Base-by-base conservation (phyloP, 192 early-diverging fungal species). In the Mortierella hygrophila region DNA sequence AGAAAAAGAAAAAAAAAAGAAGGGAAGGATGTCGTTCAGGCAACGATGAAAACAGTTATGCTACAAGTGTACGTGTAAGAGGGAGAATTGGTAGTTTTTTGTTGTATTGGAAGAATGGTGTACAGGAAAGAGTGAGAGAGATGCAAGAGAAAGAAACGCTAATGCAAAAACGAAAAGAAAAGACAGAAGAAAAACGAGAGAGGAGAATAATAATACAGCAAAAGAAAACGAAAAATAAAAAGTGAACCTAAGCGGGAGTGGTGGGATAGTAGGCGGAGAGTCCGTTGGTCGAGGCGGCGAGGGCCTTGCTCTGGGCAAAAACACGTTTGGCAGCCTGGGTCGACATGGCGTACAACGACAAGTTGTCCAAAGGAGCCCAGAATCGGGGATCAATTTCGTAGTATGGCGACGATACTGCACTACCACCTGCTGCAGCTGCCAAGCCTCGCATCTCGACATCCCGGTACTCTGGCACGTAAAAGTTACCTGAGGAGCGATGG, bases 281-380 rank as follows among this genome's bases (percentile, higher is more conserved):
- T 18, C 26, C 65, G 32, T 81, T 80, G n/a, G 78, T 60, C 21
- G 79, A 86, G 3, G 84, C 29, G 10, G 79, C 76, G 7, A 86
- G 76, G 38, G 84, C 78, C 54, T 86, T 86, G 65, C 84, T 74
- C 37, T 86, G 84, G 26, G 84, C 84, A 37, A 86, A 75, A n/a
- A 86, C 75, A 2, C 84, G 84, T 55, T 86, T 86, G 26, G 84
- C 84, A 16, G 84, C 79, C 63, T 86, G 84, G 4, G 84, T 81
- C n/a, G 84, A 81, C 32, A 86, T 81, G 6, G 74, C 76, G 42
- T 86, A 86, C 8, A 86, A 37, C 0, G 78, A 81, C 21, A 86
- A 41, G 54, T 72, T 81, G 29, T 86, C 84, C 71, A 86, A n/a
- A 1, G 84, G 84, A 2, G 71, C 79, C 84, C 78, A 86, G 29